phyloP scores from a whole-genome alignment of 352 stramenopile genomes.

The Phytophthora sp. region DNA sequence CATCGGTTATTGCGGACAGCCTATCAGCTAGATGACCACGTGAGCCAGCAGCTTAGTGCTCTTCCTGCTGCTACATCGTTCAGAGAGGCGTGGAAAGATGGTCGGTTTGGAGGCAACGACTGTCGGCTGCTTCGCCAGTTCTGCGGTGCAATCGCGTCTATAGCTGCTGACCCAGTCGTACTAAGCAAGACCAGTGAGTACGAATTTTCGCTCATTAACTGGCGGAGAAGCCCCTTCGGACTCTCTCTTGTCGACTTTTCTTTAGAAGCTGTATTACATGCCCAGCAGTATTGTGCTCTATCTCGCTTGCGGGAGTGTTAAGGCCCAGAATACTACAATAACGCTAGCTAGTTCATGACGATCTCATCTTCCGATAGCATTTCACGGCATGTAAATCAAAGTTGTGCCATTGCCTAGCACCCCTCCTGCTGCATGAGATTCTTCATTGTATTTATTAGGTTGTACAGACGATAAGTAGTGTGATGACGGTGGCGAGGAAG shows the following conservation, averaged over 20 bases:
- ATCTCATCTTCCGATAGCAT: too few species aligned
- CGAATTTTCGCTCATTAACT: constrained; percentile 35
- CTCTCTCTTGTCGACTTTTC: constrained; percentile 38
- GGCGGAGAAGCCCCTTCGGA: constrained; percentile 30
- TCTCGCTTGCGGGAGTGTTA: constrained; percentile 22
- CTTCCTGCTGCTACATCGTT: constrained; percentile 19
- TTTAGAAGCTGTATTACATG: constrained; percentile 31
- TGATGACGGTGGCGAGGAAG: constrained; percentile 67
- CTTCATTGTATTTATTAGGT: too few species aligned
- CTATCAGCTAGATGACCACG: constrained; percentile 35
- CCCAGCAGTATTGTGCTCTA: constrained; percentile 28
- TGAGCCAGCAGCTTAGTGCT: constrained; percentile 25
- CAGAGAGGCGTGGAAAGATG: constrained; percentile 24
- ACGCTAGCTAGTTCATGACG: too few species aligned
- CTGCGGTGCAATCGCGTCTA: constrained; percentile 29
- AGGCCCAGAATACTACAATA: constrained; percentile 1
- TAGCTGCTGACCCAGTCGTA: constrained; percentile 10
- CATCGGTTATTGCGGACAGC: constrained; percentile 27
- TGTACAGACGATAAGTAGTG: constrained; percentile 72
- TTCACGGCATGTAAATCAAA: too few species aligned
- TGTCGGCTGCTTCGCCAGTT: constrained; percentile 33
- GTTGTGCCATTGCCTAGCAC: too few species aligned
- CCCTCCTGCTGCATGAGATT: too few species aligned
- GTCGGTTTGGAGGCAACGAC: constrained; percentile 28
- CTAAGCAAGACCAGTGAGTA: constrained; percentile 2